Base-by-base conservation (phyloP, 2,329 filamentous ascomycete genomes). In the Hymenoscyphus albidus region DNA sequence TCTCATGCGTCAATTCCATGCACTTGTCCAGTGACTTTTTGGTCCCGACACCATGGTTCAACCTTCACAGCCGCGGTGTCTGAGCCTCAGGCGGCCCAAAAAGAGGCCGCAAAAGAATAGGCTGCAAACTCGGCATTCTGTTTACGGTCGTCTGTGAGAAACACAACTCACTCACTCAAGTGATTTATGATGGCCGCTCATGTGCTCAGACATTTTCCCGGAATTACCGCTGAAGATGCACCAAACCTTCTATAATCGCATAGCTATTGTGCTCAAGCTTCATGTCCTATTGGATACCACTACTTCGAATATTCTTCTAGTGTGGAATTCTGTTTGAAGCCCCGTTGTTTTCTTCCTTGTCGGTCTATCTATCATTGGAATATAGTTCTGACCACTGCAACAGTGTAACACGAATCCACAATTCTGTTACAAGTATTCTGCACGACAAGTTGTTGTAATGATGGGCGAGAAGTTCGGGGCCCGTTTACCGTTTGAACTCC, bases 21-120 rank as follows among this genome's bases (percentile, higher is more conserved):
- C 60, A 62, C 48, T 38, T 56, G 60, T 62, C 60, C 31, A 56
- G 60, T 62, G 60, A 62, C 27, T n/a, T 54, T 55, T 35, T 7
- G 35, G 35, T 35, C n/a, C 5, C 9, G 40, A 27, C 18, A 22
- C 48, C n/a, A 27, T 27, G 48, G 18, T 14, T 54, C 48, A 54
- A 54, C 12, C 48, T 54, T 22, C 48, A 54, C n/a, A 51, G 16
- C 61, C 58, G 61, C 61, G 35, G 5, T 35, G 35, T 35, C 35
- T 35, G 35, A 35, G 61, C 61, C 61, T 62, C 61, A 58, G 35
- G 35, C 55, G 61, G 61, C 61, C 61, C 16, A 39, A 5, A 5
- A 44, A 18, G n/a, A 22, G 61, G 48, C 61, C 61, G 18, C 60
- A 62, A 56, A 60, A n/a, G 5, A 42, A 12, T 13, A 32, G 39